Percentiles rank a stretch among this genome's conserved stretches.
Conservation (phyloP, 192 early-diverging fungal genomes). For the Thoreauomyces humboldtii region DNA sequence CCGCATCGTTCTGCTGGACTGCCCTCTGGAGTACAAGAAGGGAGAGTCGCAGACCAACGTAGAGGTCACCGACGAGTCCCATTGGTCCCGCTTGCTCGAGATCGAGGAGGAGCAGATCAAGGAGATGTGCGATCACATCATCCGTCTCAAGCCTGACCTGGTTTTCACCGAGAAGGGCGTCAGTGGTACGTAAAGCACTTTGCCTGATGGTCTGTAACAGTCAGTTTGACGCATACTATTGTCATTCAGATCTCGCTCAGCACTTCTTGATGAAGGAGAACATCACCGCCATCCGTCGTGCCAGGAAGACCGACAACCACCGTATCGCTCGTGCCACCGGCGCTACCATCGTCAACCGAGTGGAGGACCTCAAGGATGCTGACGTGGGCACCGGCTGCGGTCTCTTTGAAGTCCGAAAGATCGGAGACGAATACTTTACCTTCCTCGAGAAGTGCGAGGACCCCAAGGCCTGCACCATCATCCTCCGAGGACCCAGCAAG, state of each 20-base stretch:
- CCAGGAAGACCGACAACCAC: conserved; percentile 98
- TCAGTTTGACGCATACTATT: not conserved
- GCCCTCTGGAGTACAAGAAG: conserved; percentile 99
- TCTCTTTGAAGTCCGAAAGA: conserved; percentile 91
- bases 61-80: conserved; percentile 93
- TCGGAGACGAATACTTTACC: conserved; percentile 99
- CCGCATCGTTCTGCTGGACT: conserved; percentile 92
- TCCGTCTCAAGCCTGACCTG: conserved; percentile 92
- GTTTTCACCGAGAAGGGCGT: conserved; percentile 99
- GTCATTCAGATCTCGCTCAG: conserved; percentile 84
- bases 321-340: conserved; percentile 97
- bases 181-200: conserved; percentile 66
- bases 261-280: conserved; percentile 97
- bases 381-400: conserved; percentile 97
- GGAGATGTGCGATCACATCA: conserved; percentile 94
- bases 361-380: conserved; percentile 93
- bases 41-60: conserved; percentile 99
- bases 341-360: conserved; percentile 92
- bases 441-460: conserved; percentile 91
- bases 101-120: conserved; percentile 99
- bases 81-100: conserved; percentile 94
- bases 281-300: conserved; percentile 96
- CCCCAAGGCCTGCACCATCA: conserved; percentile 98
- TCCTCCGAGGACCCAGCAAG: conserved; percentile 95
- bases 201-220: too few species aligned